phyloP scores from a whole-genome alignment of 192 early-diverging fungal genomes.

The Mortierella alpina region DNA sequence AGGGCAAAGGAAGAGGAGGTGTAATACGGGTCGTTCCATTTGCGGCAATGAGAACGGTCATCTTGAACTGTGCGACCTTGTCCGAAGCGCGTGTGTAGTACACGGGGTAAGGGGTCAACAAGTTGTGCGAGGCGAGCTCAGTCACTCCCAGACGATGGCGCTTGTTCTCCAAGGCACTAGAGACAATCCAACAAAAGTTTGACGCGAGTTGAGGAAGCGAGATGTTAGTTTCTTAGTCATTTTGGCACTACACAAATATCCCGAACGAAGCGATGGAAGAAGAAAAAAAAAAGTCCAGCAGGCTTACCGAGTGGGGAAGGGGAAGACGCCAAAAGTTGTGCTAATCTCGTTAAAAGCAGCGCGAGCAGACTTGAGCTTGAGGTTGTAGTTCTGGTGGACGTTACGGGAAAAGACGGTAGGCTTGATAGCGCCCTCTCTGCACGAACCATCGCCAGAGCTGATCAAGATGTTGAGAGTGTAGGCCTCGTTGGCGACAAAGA shows the following conservation, averaged over 20 bases:
- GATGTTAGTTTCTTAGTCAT: neutral
- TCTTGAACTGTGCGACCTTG: conserved; percentile 79
- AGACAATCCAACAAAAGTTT: neutral
- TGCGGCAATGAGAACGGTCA: conserved; percentile 72
- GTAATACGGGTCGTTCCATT: conserved; percentile 76
- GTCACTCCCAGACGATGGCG: conserved; percentile 73
- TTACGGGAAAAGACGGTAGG: conserved; percentile 78
- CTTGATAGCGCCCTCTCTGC: conserved; percentile 61
- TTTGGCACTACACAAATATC: neutral
- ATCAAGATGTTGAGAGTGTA: conserved; percentile 79
- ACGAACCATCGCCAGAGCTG: conserved; percentile 69
- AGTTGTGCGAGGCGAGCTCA: conserved; percentile 70
- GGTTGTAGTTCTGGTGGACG: conserved; percentile 76
- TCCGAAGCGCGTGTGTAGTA: conserved; percentile 63
- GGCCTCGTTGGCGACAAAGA: conserved; percentile 76
- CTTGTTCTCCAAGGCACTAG: conserved; percentile 54
- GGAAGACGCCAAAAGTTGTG: conserved; percentile 76
- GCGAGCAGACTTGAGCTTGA: conserved; percentile 75
- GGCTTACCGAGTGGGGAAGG: conserved; percentile 74
- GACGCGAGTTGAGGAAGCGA: neutral
- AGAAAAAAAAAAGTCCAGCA: conserved; percentile 27
- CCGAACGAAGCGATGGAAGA: conserved; percentile 20
- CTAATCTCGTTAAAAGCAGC: conserved; percentile 71
- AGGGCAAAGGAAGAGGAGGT: conserved; percentile 73
- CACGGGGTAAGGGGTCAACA: conserved; percentile 74